Conservation (phyloP, 208 protist genomes). For the Wallacemonas sp. region DNA sequence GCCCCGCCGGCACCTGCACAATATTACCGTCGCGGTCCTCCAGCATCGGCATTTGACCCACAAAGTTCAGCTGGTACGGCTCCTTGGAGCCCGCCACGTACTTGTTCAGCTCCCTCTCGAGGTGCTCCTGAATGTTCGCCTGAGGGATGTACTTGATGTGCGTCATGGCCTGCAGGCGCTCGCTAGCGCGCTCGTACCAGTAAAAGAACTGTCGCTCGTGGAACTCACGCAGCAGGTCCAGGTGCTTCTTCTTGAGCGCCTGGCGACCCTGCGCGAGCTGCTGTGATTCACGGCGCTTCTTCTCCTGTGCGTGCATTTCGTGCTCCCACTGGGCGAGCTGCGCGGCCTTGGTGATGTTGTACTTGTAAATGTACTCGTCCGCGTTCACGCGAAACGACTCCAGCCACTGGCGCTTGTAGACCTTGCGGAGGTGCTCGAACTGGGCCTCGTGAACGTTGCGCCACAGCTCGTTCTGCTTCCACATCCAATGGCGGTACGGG, state of each 20-base stretch:
- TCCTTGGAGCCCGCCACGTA: constrained; percentile 74
- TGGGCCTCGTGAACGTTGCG: constrained; percentile 92
- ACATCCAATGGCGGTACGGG: constrained; percentile 92
- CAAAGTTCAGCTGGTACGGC: constrained; percentile 91
- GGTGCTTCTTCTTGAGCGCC: constrained; percentile 88
- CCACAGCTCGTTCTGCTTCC: constrained; percentile 94
- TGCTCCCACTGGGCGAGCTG: constrained; percentile 90
- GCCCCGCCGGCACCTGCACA: constrained; percentile 56
- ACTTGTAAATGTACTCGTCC: constrained; percentile 94
- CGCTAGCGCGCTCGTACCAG: constrained; percentile 91
- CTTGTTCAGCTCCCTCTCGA: constrained; percentile 89
- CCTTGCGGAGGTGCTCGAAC: constrained; percentile 91
- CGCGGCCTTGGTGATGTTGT: constrained; percentile 92
- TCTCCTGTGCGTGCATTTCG: constrained; percentile 91
- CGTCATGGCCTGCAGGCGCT: constrained; percentile 90
- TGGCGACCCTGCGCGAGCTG: constrained; percentile 80
- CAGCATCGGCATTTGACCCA: constrained; percentile 87
- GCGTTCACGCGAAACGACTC: constrained; percentile 92
- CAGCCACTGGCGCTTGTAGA: constrained; percentile 92
- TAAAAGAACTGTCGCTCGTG: constrained; percentile 93
- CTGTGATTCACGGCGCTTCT: constrained; percentile 70
- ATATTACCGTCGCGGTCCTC: constrained; percentile 87
- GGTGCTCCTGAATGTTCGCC: constrained; percentile 72
- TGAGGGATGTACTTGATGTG: constrained; percentile 86
- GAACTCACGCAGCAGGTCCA: constrained; percentile 89